Evolutionary conservation across 495 filamentous ascomycete species (phyloP), one percentile per base, ranked within the genome.

Genomic region (Letharia columbiana): DNA sequence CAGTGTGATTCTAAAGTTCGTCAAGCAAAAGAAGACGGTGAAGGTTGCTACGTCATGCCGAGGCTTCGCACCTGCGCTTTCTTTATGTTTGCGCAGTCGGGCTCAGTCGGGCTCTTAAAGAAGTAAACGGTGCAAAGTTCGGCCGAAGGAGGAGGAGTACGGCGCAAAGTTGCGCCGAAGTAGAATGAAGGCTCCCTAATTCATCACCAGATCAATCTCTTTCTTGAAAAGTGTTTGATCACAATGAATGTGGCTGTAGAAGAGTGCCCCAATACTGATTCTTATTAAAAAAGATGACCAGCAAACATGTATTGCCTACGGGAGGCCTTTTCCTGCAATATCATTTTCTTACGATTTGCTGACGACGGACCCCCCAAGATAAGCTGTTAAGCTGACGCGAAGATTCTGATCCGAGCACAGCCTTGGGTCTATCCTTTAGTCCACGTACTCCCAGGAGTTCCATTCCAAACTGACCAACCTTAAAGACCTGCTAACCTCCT

Each of bases 401-500:
- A 39, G 37, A 39, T 8, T 8, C 37, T 39, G 37, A 39, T 39
- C 8, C 37, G 8, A 39, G 37, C 37, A 39, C 4, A 39, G 37
- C 4, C 37, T 8, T 28, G 8, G 8, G 37, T 39, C 37, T 39
- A 39, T 39, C 37, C 37, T 4, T 4, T 8, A 10, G 39, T 20
- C 33, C n/a, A 61, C 39, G 18, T 10, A 28, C 35, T 60, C 20
- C 39, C 10, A 61, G 39, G 31, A 15, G n/a, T 61, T 18, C 9
- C 37, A 45, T 61, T 33, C 1, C 11, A 31, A 31, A n/a, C 4
- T 41, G 35, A 13, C 18, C 40, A 42, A 47, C 41, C 39, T 35
- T 28, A 64, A 9, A 80, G 62, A 39, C 77, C 76, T 64, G 75
- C 75, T 60, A 81, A 57, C 72, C 77, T 76, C 68, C 83, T 76